These are phyloP conservation scores for Dactylorhiza incarnata DNA, from an alignment of 106 monocot species.

Conservation along the genomic window DNA sequence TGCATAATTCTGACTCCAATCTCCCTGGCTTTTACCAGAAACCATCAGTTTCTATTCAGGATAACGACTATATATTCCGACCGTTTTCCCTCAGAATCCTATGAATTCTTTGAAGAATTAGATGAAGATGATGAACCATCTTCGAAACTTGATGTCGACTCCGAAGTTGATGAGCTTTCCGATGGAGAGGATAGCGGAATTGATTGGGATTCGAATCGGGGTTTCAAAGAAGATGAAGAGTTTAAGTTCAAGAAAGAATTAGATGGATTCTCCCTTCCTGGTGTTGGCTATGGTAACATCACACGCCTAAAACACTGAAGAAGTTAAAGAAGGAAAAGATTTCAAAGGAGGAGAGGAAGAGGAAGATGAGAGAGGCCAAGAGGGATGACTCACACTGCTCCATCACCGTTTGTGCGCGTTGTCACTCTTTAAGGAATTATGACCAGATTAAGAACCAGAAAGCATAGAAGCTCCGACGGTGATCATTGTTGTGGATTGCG, in stretches of 20 bases:
- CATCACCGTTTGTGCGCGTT: conserved; percentile 68
- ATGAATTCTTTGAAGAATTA: conserved; percentile 28
- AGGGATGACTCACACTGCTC: conserved; percentile 23
- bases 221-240: conserved; percentile 32
- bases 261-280: conserved; percentile 72
- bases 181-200: conserved; percentile 16
- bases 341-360: conserved; percentile 87
- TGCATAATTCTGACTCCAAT: conserved; percentile 75
- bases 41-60: background rate
- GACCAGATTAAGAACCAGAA: conserved; percentile 78
- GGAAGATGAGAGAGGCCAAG: conserved; percentile 40
- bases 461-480: conserved; percentile 78
- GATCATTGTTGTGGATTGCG: conserved; percentile 84
- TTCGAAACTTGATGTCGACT: conserved; percentile 30
- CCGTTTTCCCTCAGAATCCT: conserved; percentile 7
- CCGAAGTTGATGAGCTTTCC: conserved; percentile 11
- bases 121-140: conserved; percentile 22
- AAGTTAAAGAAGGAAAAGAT: conserved; percentile 59
- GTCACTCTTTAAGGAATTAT: conserved; percentile 89
- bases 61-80: background rate
- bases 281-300: conserved; percentile 81
- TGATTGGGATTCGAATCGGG: conserved; percentile 62
- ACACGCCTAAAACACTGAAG: conserved; percentile 50
- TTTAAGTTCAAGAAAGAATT: conserved; percentile 40
- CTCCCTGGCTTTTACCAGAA: conserved; percentile 75